phyloP scores from a whole-genome alignment of 2,329 filamentous ascomycete genomes.

The Pyrenochaeta sp. region DNA sequence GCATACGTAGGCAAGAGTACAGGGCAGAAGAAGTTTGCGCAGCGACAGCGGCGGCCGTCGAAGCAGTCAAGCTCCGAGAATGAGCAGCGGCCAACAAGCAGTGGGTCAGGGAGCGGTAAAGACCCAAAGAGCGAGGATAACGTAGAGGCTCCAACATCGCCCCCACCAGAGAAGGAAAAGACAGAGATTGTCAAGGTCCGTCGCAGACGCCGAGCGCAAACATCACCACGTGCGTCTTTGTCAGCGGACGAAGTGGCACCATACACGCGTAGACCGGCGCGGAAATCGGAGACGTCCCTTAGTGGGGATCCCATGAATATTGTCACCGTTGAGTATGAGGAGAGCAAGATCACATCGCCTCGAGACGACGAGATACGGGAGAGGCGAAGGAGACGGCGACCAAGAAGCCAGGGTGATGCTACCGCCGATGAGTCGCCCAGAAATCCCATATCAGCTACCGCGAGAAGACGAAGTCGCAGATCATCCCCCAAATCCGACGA shows the following conservation, averaged over 20 bases:
- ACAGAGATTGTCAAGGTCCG: constrained; percentile 40
- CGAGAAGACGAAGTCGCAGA: constrained; percentile 32
- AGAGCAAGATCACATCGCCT: constrained; percentile 24
- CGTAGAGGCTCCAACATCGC: constrained; percentile 27
- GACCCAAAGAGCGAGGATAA: constrained; percentile 32
- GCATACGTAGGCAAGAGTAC: constrained; percentile 39
- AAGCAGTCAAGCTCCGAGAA: constrained; percentile 43
- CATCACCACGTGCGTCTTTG: constrained; percentile 43
- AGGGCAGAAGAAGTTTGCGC: constrained; percentile 33
- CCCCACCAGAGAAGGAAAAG: constrained; percentile 26
- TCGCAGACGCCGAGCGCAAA: constrained; percentile 35
- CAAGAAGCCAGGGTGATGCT: constrained; percentile 33
- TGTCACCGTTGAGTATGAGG: constrained; percentile 41
- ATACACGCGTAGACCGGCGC: constrained; percentile 22
- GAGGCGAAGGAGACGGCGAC: constrained; percentile 38
- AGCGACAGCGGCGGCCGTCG: constrained; percentile 37
- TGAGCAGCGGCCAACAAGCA: constrained; percentile 43
- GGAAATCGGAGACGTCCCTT: constrained; percentile 36
- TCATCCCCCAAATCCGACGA: constrained; percentile 38
- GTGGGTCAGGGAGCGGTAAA: constrained; percentile 42
- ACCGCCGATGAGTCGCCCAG: constrained; percentile 35
- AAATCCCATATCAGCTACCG: constrained; percentile 29
- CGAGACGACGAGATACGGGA: constrained; percentile 38
- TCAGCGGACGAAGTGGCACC: constrained; percentile 42
- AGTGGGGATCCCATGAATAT: constrained; percentile 33